phyloP scores from a whole-genome alignment of 805 yeast species.

The Kazachstania viticola region DNA sequence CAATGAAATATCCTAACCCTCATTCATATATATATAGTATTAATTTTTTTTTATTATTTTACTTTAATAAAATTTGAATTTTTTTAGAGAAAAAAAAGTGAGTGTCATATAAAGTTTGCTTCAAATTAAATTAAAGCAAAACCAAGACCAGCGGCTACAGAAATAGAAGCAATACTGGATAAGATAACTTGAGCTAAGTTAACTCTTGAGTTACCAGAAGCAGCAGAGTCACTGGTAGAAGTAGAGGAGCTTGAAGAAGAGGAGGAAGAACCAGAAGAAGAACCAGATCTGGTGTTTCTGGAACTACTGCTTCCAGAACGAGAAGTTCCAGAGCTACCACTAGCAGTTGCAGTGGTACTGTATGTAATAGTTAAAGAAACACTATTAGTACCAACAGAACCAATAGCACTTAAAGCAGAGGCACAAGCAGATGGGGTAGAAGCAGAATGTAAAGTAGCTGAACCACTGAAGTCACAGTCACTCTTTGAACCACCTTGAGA shows the following conservation, averaged over 20 bases:
- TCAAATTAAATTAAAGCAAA: conserved; percentile 28
- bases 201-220: conserved; percentile 12
- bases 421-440: conserved; percentile 44
- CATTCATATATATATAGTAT: too few relatives aligned
- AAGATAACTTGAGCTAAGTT: conserved; percentile 23
- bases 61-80: too few relatives aligned
- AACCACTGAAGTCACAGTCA: conserved; percentile 62
- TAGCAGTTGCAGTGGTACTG: conserved; percentile 18
- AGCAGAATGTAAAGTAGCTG: conserved; percentile 42
- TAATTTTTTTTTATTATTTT: too few relatives aligned
- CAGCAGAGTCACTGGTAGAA: conserved; percentile 10
- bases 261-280: conserved; percentile 6
- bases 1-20: too few relatives aligned
- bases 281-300: conserved; percentile 1
- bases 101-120: too few relatives aligned
- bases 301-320: neutral
- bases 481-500: conserved; percentile 31
- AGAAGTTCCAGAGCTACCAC: conserved; percentile 4
- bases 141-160: conserved; percentile 30
- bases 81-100: too few relatives aligned
- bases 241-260: conserved; percentile 14
- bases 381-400: conserved; percentile 55
- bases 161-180: conserved; percentile 24
- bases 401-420: conserved; percentile 51
- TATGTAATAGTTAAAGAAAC: conserved; percentile 24